Conservation (phyloP, 176 grass and related monocot species). For the Aegilops tauschii region DNA sequence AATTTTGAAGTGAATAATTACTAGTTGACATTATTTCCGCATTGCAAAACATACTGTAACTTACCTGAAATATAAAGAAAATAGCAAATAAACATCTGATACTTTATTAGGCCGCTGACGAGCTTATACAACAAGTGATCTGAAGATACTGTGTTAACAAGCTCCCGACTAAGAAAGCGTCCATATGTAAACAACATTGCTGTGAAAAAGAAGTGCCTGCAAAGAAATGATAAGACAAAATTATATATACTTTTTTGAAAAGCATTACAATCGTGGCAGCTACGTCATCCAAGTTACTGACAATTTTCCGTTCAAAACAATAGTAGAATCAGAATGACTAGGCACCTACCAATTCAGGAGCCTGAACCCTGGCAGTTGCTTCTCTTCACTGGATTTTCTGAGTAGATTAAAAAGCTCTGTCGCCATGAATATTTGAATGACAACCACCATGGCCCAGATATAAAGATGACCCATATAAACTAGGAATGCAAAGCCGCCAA, state of each 20-base stretch:
- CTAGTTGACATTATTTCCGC: background rate
- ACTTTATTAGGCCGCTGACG: slow-evolving; percentile 84
- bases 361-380: slow-evolving; percentile 82
- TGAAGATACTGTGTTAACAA: slow-evolving; percentile 92
- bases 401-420: slow-evolving; percentile 91
- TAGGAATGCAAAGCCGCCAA: slow-evolving; percentile 66
- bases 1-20: slow-evolving; percentile 6
- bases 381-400: slow-evolving; percentile 85
- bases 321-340: background rate
- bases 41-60: slow-evolving; percentile 21
- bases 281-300: background rate
- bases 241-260: background rate
- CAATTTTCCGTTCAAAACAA: background rate
- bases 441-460: slow-evolving; percentile 97
- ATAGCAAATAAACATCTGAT: slow-evolving; percentile 99
- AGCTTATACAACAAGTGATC: slow-evolving; percentile 88
- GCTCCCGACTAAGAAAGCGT: slow-evolving; percentile 90
- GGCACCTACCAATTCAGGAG: slow-evolving; percentile 78
- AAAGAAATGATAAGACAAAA: slow-evolving; percentile 19
- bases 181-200: slow-evolving; percentile 97
- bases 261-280: background rate
- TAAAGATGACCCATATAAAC: slow-evolving; percentile 96
- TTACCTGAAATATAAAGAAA: slow-evolving; percentile 98
- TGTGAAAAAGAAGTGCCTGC: slow-evolving; percentile 99
- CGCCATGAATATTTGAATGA: slow-evolving; percentile 98